Evolutionary conservation across 331 rosid genomes (phyloP).

Genomic region (Acacia pycnantha): DNA sequence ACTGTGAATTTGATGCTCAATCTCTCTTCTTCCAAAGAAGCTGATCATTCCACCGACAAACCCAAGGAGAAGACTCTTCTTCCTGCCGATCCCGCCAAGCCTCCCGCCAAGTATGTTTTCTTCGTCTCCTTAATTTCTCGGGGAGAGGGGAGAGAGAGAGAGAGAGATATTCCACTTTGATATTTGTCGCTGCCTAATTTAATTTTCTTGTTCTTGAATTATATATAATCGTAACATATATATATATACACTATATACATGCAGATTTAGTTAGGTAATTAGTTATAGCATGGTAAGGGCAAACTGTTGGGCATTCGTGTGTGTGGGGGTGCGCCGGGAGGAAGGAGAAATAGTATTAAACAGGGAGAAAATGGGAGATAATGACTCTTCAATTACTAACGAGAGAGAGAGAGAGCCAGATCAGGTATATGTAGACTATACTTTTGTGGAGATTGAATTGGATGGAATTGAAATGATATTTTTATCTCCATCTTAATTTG

Average conservation of each 20-base stretch:
- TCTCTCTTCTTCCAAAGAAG: constrained; percentile 64
- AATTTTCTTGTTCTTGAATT: not conserved
- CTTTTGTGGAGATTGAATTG: not conserved
- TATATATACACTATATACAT: not conserved
- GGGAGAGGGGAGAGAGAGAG: not conserved
- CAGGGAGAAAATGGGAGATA: not conserved
- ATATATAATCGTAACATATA: not conserved
- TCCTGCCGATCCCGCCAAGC: constrained; percentile 66
- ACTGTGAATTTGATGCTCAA: constrained; percentile 80
- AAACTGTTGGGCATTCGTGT: not conserved
- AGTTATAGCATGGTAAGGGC: not conserved
- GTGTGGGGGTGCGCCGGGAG: not conserved
- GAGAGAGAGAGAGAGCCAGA: constrained; percentile 7
- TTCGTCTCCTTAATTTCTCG: not conserved
- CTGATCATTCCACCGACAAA: constrained; percentile 29
- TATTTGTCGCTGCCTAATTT: not conserved
- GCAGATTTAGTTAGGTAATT: not conserved
- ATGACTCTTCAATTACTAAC: not conserved
- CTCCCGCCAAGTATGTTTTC: constrained; percentile 75
- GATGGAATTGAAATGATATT: not conserved
- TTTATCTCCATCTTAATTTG: not conserved
- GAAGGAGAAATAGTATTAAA: not conserved
- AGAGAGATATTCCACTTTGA: not conserved
- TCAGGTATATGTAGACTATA: not conserved
- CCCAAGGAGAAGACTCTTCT: constrained; percentile 50